Base-by-base conservation (phyloP, 2,329 filamentous ascomycete species). In the Huntiella savannae region DNA sequence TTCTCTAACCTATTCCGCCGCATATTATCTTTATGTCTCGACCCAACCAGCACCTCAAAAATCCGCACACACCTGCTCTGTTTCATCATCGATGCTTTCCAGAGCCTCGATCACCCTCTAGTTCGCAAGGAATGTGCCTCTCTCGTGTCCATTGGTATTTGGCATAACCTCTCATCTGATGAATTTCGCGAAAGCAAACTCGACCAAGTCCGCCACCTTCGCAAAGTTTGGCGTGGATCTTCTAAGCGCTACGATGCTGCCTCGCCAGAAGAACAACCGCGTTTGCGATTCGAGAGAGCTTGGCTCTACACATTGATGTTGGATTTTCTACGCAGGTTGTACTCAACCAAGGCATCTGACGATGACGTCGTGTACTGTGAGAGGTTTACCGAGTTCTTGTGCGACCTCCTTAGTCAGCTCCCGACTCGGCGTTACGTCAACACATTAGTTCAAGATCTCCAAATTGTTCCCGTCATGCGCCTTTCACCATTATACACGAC, bases 71-170 rank as follows among this genome's bases (percentile, higher is more conserved):
- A 93, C 45, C 73, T 96, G n/a, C 67, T 98, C 16, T 81, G 75
- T 17, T 96, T 96, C 61, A 70, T 96, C 51, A 92, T 93, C 43
- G 76, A 79, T 53, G 83, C 88, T 33, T 98, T 95, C 58, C 87
- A 96, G 60, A 95, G 86, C 40, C 69, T 98, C 32, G 92, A 98
- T 59, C 87, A 78, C 58, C 73, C 75, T 34, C 73, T 93, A 47
- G 82, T 98, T 43, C 79, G 91, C 52, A 96, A 95, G 60, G 91
- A 98, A 66, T 96, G 91, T 61, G 91, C 88, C 5, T 85, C 92
- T 1, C 67, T 98, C 44, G 88, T 98, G 15, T 91, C 86, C 10
- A 94, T 98, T 55, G 80, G 83, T 1, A 85, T 91, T 55, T 98
- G 91, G 91, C 84, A 96, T 56, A 92, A 94, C 57, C 65, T 98